A percentile compares a stretch with the other conserved stretches of the same genome.
These are phyloP conservation scores for Cyberlindnera nakhonratchasimensis DNA, from an alignment of 805 yeast genomes.

Conservation along the genomic window DNA sequence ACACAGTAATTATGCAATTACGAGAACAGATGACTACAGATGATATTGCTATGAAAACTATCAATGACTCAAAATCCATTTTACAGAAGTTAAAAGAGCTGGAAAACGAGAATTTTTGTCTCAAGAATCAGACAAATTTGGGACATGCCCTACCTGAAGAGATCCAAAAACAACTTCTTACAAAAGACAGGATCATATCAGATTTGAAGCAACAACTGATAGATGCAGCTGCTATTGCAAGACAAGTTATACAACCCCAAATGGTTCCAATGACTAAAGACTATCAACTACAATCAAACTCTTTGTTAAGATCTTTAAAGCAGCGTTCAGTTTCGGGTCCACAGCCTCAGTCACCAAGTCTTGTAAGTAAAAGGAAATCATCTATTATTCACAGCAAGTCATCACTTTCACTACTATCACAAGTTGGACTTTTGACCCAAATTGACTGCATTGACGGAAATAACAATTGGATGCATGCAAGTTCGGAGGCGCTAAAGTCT, in stretches of 20 bases:
- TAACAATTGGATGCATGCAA: too few species aligned
- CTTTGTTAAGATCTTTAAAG: conserved; percentile 7
- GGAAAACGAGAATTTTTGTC: conserved; percentile 16
- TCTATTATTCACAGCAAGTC: conserved; percentile 14
- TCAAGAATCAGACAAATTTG: conserved; percentile 18
- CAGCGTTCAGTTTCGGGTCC: conserved; percentile 4
- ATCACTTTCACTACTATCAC: conserved; percentile 8
- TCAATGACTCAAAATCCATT: conserved; percentile 44
- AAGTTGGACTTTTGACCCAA: not conserved
- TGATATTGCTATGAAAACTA: conserved; percentile 68
- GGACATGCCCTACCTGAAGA: conserved; percentile 28
- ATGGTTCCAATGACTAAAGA: not conserved
- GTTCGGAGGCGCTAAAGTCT: not conserved
- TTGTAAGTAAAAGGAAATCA: conserved; percentile 2
- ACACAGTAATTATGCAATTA: conserved; percentile 62
- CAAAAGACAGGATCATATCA: conserved; percentile 41
- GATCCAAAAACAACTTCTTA: conserved; percentile 50
- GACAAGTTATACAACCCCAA: not conserved
- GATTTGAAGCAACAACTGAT: conserved; percentile 6
- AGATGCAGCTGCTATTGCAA: not conserved
- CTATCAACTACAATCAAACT: conserved; percentile 7
- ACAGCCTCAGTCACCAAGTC: not conserved
- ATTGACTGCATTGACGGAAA: not conserved
- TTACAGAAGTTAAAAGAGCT: conserved; percentile 41
- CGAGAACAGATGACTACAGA: conserved; percentile 67